Conservation (phyloP, 2,329 filamentous ascomycete species). For the Thelonectria rubi region DNA sequence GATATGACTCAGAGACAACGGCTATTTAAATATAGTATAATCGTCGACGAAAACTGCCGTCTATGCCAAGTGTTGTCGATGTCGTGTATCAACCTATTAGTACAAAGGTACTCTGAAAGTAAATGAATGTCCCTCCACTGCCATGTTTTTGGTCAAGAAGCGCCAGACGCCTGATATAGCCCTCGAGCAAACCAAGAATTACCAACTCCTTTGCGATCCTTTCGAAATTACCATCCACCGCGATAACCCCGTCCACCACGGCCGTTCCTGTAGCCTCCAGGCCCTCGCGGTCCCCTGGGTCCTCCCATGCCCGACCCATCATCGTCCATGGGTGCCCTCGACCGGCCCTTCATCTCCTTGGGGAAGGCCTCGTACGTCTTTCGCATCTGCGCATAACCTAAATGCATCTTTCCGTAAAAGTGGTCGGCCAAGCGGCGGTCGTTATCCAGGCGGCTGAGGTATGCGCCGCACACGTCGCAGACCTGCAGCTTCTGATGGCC, state of each 20-base stretch:
- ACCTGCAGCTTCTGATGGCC: slow-evolving; percentile 99
- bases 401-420: slow-evolving; percentile 99
- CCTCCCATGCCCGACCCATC: slow-evolving; percentile 58
- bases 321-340: slow-evolving; percentile 65
- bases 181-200: not conserved
- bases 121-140: not conserved
- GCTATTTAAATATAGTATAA: not conserved
- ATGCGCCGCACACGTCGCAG: slow-evolving; percentile 97
- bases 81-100: not conserved
- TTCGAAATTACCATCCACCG: slow-evolving; percentile 55
- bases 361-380: slow-evolving; percentile 89
- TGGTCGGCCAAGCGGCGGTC: slow-evolving; percentile 94
- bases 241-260: slow-evolving; percentile 61
- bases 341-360: slow-evolving; percentile 82
- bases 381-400: slow-evolving; percentile 97
- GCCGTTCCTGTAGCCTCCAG: slow-evolving; percentile 63
- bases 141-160: slow-evolving; percentile 15
- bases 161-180: slow-evolving; percentile 36
- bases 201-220: not conserved
- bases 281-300: slow-evolving; percentile 61
- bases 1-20: no score
- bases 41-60: not conserved
- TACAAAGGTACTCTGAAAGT: not conserved
- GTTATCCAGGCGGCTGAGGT: slow-evolving; percentile 91
- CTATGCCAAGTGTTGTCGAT: not conserved